Evolutionary conservation across 176 grass and related monocot genomes (phyloP).

Genomic region (Tillandsia fasciculata): DNA sequence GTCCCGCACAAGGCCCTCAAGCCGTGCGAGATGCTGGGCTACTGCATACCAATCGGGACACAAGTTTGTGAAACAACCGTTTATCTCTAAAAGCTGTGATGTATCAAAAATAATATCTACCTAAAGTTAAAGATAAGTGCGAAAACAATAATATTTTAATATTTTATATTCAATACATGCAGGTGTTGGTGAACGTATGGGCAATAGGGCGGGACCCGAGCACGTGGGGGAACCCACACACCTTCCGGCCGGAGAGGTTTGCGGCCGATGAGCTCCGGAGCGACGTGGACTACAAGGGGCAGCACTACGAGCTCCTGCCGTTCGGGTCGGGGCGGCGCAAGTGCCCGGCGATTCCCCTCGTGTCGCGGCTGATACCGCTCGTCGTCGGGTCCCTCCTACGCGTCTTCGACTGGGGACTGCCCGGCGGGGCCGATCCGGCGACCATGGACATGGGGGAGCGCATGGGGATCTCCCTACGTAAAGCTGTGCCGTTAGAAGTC

Average conservation of each 20-base stretch:
- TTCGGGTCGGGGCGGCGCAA: slow-evolving; percentile 25
- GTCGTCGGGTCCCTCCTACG: slow-evolving; percentile 13
- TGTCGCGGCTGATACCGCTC: slow-evolving; percentile 1
- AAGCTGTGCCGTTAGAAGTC: too few relatives aligned
- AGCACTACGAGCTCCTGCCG: slow-evolving; percentile 19
- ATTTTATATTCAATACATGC: background rate
- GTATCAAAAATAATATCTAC: too few relatives aligned
- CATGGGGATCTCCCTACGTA: background rate
- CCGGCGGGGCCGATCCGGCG: slow-evolving; percentile 6
- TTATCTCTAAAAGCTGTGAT: too few relatives aligned
- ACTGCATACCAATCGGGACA: background rate
- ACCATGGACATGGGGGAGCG: slow-evolving; percentile 21
- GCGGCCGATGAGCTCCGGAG: too few relatives aligned
- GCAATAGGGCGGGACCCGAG: slow-evolving; percentile 19
- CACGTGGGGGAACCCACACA: slow-evolving; percentile 5
- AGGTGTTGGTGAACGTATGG: slow-evolving; percentile 25
- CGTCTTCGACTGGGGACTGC: slow-evolving; percentile 25
- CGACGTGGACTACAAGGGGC: slow-evolving; percentile 10
- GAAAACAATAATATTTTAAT: too few relatives aligned
- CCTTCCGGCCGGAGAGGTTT: slow-evolving; percentile 26
- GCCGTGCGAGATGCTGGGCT: slow-evolving; percentile 10
- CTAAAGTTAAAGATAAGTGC: too few relatives aligned
- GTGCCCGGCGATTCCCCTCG: slow-evolving; percentile 17
- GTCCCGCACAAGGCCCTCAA: slow-evolving; percentile 9
- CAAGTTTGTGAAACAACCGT: too few relatives aligned